A percentile compares a stretch with the other conserved stretches of the same genome.
These are phyloP conservation scores for Golovinomyces cichoracearum DNA, from an alignment of 2,329 filamentous ascomycete genomes.

Conservation along the genomic window DNA sequence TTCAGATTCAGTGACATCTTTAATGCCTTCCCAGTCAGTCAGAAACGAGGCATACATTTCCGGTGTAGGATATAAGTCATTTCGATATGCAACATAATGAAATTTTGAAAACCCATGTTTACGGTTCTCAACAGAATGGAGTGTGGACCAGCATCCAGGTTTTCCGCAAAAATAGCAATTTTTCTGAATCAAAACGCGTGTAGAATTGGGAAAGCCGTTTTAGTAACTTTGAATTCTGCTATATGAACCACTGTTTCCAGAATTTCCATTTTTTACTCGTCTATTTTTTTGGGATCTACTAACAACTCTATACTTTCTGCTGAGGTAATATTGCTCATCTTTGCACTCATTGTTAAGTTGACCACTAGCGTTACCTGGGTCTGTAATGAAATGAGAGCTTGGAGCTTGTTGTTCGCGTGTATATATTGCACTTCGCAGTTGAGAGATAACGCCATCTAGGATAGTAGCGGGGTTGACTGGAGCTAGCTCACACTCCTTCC, in stretches of 20 bases:
- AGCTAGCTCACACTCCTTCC: neutral
- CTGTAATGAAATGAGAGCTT: neutral
- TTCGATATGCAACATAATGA: neutral
- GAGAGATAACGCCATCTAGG: neutral
- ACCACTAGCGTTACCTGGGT: neutral
- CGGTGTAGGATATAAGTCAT: neutral
- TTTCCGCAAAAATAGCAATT: neutral
- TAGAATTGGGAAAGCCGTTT: neutral
- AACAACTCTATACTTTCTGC: neutral
- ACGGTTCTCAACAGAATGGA: neutral
- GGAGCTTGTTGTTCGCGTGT: neutral
- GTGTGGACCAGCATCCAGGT: neutral
- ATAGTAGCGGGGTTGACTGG: neutral
- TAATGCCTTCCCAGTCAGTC: neutral
- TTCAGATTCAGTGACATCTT: neutral
- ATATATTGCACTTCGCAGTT: neutral
- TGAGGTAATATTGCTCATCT: neutral
- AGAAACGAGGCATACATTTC: neutral
- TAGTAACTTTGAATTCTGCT: neutral
- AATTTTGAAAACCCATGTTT: neutral
- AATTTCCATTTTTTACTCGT: neutral
- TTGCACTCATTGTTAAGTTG: neutral
- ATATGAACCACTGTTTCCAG: neutral
- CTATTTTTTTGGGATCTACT: neutral
- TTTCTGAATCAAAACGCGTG: neutral